Conservation (phyloP, 306 rosid genomes). For the Bauhinia variegata region DNA sequence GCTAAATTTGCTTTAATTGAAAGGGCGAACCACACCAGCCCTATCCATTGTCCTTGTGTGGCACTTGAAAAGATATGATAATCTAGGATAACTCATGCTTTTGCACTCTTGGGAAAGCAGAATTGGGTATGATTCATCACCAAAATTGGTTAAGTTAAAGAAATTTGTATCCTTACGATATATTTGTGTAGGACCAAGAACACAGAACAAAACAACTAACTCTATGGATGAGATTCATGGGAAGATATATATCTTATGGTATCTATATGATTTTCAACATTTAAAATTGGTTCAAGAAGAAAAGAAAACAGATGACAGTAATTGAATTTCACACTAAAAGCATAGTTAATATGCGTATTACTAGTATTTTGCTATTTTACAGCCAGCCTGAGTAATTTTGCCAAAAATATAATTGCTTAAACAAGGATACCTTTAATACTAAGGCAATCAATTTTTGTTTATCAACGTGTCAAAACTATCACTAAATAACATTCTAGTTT, state of each 20-base stretch:
- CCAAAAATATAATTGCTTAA: background rate
- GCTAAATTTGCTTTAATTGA: constrained; percentile 6
- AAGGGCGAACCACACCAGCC: background rate
- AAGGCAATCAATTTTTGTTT: constrained; percentile 11
- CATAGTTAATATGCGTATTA: background rate
- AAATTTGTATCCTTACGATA: background rate
- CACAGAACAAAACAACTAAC: background rate
- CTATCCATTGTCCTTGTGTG: background rate
- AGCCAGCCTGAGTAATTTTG: background rate
- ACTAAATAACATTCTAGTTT: background rate
- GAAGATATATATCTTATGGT: background rate
- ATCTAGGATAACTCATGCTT: background rate
- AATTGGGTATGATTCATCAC: constrained; percentile 1
- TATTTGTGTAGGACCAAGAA: too few species aligned
- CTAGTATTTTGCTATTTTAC: background rate
- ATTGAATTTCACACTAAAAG: background rate
- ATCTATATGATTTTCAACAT: background rate
- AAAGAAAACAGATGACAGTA: background rate
- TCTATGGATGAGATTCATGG: background rate
- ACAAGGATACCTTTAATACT: background rate
- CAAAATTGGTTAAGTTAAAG: background rate
- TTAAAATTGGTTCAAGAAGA: background rate
- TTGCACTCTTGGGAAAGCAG: background rate
- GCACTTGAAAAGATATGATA: background rate
- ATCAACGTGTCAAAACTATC: background rate